Percentiles rank a stretch among this genome's conserved stretches.
Evolutionary conservation across 371 early-diverging fungal species (phyloP).

Genomic region (Smittium mucronatum): DNA sequence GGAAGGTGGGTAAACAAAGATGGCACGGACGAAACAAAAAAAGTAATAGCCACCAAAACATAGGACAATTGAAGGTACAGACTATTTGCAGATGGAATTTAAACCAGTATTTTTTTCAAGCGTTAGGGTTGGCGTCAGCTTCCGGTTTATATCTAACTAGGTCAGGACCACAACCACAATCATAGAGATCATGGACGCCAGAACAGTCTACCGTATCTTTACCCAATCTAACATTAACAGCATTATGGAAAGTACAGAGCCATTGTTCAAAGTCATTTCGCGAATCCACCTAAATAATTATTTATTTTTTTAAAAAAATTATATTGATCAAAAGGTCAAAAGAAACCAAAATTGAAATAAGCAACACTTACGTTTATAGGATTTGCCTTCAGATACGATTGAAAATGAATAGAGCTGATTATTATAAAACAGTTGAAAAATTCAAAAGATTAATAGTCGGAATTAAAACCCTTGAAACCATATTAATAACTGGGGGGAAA

Average conservation of each 20-base stretch:
- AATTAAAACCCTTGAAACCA: no score
- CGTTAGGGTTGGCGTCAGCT: no score
- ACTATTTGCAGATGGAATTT: no score
- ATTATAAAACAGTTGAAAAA: not conserved
- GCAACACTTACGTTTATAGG: slow-evolving; percentile 59
- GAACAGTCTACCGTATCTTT: slow-evolving; percentile 87
- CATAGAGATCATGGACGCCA: slow-evolving; percentile 68
- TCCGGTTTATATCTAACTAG: slow-evolving; percentile 26
- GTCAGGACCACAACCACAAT: slow-evolving; percentile 68
- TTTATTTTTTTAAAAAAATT: not conserved
- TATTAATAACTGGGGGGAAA: no score
- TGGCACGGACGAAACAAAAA: no score
- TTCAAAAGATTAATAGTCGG: not conserved
- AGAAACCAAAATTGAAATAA: not conserved
- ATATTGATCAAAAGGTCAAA: not conserved
- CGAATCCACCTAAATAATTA: slow-evolving; percentile 26
- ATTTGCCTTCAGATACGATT: slow-evolving; percentile 53
- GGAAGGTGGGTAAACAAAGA: no score
- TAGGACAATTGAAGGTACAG: no score
- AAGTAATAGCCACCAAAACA: no score
- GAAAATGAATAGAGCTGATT: slow-evolving; percentile 75
- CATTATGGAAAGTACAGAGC: slow-evolving; percentile 92
- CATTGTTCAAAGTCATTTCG: slow-evolving; percentile 72
- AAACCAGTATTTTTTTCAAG: no score
- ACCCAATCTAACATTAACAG: slow-evolving; percentile 79